These are phyloP conservation scores for Neobulgaria alba DNA, from an alignment of 2,329 filamentous ascomycete genomes.

Conservation along the genomic window DNA sequence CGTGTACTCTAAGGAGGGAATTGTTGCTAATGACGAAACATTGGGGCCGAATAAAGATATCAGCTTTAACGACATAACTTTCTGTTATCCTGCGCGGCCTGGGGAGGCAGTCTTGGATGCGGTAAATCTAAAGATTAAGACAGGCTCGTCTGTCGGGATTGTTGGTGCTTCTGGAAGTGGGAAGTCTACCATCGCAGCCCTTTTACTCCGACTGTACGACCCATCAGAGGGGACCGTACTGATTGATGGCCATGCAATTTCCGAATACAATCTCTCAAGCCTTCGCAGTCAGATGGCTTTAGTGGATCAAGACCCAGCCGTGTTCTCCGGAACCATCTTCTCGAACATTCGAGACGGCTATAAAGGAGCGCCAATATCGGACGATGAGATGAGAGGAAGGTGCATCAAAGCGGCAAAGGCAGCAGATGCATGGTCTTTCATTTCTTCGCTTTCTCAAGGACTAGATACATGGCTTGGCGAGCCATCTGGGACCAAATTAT, in stretches of 20 bases:
- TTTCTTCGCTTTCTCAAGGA: constrained; percentile 41
- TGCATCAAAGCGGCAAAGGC: constrained; percentile 38
- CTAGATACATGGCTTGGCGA: constrained; percentile 42
- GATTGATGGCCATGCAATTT: constrained; percentile 18
- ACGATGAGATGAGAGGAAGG: constrained; percentile 14
- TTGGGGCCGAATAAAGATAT: constrained; percentile 22
- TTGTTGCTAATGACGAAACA: constrained; percentile 13
- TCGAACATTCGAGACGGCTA: constrained; percentile 43
- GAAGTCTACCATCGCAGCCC: constrained; percentile 34
- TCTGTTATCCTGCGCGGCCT: constrained; percentile 29
- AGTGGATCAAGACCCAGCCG: constrained; percentile 22
- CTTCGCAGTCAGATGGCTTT: constrained; percentile 16
- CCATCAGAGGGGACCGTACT: constrained; percentile 38
- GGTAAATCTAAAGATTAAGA: constrained; percentile 26
- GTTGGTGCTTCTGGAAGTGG: constrained; percentile 37
- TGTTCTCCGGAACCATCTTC: constrained; percentile 31
- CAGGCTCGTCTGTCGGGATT: constrained; percentile 33
- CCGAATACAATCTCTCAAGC: constrained; percentile 18
- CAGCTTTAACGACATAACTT: constrained; percentile 27
- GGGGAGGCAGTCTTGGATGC: constrained; percentile 26
- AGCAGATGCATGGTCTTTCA: constrained; percentile 51
- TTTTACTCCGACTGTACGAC: constrained; percentile 37
- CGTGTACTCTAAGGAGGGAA: constrained; percentile 24
- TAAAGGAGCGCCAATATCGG: constrained; percentile 8
- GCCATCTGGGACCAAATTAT: constrained; percentile 43